These are phyloP conservation scores for Acanthamoeba culbertsoni DNA, from an alignment of 208 protist genomes.

Conservation along the genomic window DNA sequence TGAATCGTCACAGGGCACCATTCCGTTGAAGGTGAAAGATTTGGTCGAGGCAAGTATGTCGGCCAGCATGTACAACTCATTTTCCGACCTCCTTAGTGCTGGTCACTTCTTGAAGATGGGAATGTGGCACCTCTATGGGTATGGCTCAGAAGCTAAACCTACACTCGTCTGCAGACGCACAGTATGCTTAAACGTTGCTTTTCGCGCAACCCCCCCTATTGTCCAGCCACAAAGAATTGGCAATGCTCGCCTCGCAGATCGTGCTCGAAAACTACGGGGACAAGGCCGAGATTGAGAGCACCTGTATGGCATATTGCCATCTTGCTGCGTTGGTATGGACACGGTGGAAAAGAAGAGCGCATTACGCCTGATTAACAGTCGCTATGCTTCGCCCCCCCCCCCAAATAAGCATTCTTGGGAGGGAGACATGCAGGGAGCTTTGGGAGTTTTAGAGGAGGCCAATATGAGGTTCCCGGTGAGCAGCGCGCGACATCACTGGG, in stretches of 20 bases:
- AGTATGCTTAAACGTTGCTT: neutral
- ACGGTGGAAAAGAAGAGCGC: no score
- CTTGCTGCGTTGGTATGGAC: neutral
- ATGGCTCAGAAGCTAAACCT: neutral
- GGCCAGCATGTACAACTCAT: neutral
- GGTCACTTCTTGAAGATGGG: slow-evolving; percentile 30
- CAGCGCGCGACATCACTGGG: neutral
- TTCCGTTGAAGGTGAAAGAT: neutral
- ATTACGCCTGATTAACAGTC: neutral
- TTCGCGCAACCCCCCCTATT: no score
- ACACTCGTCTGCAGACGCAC: neutral
- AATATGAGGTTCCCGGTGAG: neutral
- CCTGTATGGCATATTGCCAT: slow-evolving; percentile 1
- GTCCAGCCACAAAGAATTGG: slow-evolving; percentile 1
- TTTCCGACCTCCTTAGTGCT: neutral
- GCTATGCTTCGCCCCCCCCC: no score
- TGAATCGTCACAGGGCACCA: neutral
- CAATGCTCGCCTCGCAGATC: neutral
- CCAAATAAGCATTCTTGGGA: slow-evolving; percentile 39
- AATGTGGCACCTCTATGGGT: slow-evolving; percentile 23
- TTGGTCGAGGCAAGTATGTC: slow-evolving; percentile 12
- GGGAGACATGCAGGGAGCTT: neutral
- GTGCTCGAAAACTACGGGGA: slow-evolving; percentile 30
- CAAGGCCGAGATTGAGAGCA: slow-evolving; percentile 1
- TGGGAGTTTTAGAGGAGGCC: neutral